Evolutionary conservation across 495 filamentous ascomycete genomes (phyloP).

Genomic region (Podospora appendiculata): DNA sequence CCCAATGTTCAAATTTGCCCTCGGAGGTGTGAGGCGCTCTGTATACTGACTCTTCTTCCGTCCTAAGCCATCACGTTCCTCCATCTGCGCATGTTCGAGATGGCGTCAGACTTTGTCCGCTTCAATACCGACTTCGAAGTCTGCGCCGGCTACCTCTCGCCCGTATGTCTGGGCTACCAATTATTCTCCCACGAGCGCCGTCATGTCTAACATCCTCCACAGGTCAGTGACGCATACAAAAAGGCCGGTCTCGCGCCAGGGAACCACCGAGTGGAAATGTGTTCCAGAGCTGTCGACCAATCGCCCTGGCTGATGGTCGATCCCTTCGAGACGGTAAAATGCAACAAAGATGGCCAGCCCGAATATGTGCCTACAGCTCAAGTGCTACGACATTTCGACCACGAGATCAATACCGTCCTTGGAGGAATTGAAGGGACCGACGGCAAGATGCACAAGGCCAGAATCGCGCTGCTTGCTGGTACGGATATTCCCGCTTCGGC

Average conservation of each 20-base stretch:
- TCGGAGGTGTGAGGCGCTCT: background rate
- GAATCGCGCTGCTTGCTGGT: conserved; percentile 52
- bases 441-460: conserved; percentile 45
- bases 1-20: no score
- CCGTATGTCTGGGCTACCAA: conserved; percentile 3
- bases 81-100: conserved; percentile 91
- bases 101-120: conserved; percentile 73
- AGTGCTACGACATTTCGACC: conserved; percentile 80
- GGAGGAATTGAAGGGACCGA: conserved; percentile 62
- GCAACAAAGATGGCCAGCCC: conserved; percentile 55
- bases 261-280: conserved; percentile 47
- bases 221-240: conserved; percentile 67
- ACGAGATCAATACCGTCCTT: conserved; percentile 76
- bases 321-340: conserved; percentile 47
- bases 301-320: conserved; percentile 85
- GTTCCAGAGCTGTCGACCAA: conserved; percentile 69
- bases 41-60: conserved; percentile 7
- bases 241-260: conserved; percentile 72
- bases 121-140: conserved; percentile 80
- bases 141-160: conserved; percentile 70
- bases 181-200: background rate
- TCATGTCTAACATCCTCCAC: background rate
- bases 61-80: conserved; percentile 65
- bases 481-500: background rate
- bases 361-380: conserved; percentile 82